Conservation (phyloP, 2,329 filamentous ascomycete genomes). For the Xylariaceae sp. region DNA sequence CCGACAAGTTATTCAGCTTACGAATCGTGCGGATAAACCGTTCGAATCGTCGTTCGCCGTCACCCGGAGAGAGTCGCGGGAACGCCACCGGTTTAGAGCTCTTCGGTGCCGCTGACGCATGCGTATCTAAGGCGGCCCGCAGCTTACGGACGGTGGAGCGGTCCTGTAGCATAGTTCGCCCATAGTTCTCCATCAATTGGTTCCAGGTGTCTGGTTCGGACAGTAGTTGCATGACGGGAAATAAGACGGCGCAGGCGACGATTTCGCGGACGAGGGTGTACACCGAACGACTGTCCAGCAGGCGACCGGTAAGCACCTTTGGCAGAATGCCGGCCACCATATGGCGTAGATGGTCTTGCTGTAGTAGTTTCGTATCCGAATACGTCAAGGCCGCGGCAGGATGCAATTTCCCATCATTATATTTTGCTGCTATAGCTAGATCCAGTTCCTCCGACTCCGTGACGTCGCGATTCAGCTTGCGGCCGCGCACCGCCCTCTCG, state of each 20-base stretch:
- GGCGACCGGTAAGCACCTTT: slow-evolving; percentile 69
- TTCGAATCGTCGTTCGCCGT: slow-evolving; percentile 92
- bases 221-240: slow-evolving; percentile 77
- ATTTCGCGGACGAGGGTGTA: slow-evolving; percentile 83
- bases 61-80: slow-evolving; percentile 76
- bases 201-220: slow-evolving; percentile 98
- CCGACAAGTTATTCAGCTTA: slow-evolving; percentile 87
- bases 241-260: slow-evolving; percentile 87
- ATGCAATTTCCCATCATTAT: slow-evolving; percentile 85
- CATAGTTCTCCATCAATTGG: slow-evolving; percentile 88
- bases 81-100: slow-evolving; percentile 67
- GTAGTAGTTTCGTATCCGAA: slow-evolving; percentile 79
- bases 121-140: slow-evolving; percentile 88
- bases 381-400: slow-evolving; percentile 81
- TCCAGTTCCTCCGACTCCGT: slow-evolving; percentile 97
- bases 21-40: slow-evolving; percentile 89
- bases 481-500: slow-evolving; percentile 82
- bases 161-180: slow-evolving; percentile 87
- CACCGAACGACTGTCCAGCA: slow-evolving; percentile 80
- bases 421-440: slow-evolving; percentile 92
- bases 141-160: slow-evolving; percentile 92
- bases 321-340: slow-evolving; percentile 75
- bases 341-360: slow-evolving; percentile 85
- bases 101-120: slow-evolving; percentile 80
- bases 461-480: slow-evolving; percentile 83